These are phyloP conservation scores for Paramecium sonneborni DNA, from an alignment of 73 alveolate species.

Conservation along the genomic window DNA sequence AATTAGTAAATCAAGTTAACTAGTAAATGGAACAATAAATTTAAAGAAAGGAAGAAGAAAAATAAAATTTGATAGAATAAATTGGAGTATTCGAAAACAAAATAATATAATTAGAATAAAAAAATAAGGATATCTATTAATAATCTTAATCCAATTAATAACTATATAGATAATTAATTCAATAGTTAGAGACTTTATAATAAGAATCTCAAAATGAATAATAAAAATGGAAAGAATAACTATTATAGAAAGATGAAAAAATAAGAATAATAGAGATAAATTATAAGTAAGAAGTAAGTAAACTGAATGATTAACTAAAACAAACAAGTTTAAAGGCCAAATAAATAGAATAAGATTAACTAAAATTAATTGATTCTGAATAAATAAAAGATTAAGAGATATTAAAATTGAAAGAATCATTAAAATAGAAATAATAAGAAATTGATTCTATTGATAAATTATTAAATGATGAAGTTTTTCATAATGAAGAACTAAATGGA, in stretches of 20 bases:
- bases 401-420: not conserved
- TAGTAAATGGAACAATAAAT: not conserved
- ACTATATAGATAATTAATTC: not conserved
- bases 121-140: not conserved
- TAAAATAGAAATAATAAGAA: not conserved
- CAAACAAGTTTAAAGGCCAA: not conserved
- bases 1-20: not conserved
- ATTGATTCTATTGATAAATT: not conserved
- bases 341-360: not conserved
- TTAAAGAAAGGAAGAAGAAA: not conserved
- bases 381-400: not conserved
- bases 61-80: not conserved
- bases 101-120: not conserved
- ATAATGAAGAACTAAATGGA: not conserved
- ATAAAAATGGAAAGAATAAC: not conserved
- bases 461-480: not conserved
- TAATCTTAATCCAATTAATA: not conserved
- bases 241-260: not conserved
- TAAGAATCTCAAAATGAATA: not conserved
- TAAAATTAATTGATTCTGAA: not conserved
- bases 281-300: not conserved
- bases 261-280: not conserved
- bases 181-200: not conserved
- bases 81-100: not conserved
- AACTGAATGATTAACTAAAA: not conserved